A percentile compares a stretch with the other conserved stretches of the same genome.
Evolutionary conservation across 805 yeast species (phyloP).

Genomic region (Zygoascus tannicola): DNA sequence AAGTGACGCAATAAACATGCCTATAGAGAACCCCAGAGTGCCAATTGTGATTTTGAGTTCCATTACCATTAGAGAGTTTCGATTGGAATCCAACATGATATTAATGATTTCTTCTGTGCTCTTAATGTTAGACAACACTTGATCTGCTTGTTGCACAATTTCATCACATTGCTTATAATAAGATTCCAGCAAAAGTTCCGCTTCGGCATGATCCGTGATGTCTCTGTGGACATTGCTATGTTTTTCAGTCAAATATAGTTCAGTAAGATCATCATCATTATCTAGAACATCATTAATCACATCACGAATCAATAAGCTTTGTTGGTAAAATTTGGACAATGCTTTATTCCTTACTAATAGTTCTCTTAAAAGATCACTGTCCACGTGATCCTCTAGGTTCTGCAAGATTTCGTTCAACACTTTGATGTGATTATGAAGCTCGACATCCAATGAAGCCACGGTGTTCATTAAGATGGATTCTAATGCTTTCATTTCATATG

Average conservation of each 20-base stretch:
- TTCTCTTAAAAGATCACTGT: conserved; percentile 64
- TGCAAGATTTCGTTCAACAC: conserved; percentile 55
- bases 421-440: conserved; percentile 48
- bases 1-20: conserved; percentile 76
- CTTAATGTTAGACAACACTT: conserved; percentile 70
- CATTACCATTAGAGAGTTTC: conserved; percentile 81
- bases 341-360: conserved; percentile 64
- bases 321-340: conserved; percentile 64
- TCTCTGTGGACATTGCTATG: conserved; percentile 31
- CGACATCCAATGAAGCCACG: conserved; percentile 69
- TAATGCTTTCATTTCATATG: conserved; percentile 72
- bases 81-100: conserved; percentile 81
- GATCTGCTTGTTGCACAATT: conserved; percentile 82
- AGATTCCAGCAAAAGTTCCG: conserved; percentile 80
- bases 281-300: conserved; percentile 79
- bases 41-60: conserved; percentile 77
- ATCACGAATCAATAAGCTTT: conserved; percentile 63
- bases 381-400: conserved; percentile 70
- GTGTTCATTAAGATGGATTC: conserved; percentile 78
- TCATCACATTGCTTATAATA: conserved; percentile 90
- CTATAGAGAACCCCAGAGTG: conserved; percentile 77
- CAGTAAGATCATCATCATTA: conserved; percentile 74
- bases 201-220: conserved; percentile 43
- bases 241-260: conserved; percentile 60
- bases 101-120: conserved; percentile 91